phyloP scores from a whole-genome alignment of 1,139 yeast genomes.

The Saccharomyces hybrid region DNA sequence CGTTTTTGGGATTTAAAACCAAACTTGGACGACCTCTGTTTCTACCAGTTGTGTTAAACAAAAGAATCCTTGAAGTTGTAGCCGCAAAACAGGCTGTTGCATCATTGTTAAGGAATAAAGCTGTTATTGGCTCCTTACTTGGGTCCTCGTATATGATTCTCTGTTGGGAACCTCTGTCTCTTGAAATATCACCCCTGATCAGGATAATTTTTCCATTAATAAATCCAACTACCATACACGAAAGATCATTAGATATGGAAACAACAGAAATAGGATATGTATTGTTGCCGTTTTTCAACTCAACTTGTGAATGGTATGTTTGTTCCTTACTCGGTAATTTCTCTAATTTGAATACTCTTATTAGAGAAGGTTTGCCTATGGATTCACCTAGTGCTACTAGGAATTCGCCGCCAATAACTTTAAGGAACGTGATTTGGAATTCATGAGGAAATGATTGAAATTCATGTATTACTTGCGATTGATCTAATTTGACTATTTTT shows the following conservation, averaged over 20 bases:
- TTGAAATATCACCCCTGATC: constrained; percentile 76
- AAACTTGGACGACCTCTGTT: constrained; percentile 63
- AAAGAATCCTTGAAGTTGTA: constrained; percentile 55
- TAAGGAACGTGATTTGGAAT: constrained; percentile 53
- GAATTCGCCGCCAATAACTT: constrained; percentile 41
- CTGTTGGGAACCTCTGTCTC: constrained; percentile 89
- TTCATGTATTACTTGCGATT: constrained; percentile 40
- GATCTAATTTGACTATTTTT: constrained; percentile 46
- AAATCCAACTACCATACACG: constrained; percentile 74
- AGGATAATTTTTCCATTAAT: constrained; percentile 81
- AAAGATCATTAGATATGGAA: constrained; percentile 46
- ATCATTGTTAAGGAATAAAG: constrained; percentile 36
- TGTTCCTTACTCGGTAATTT: constrained; percentile 39
- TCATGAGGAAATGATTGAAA: constrained; percentile 62
- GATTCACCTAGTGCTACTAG: constrained; percentile 68
- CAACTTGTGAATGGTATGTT: constrained; percentile 38
- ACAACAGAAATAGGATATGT: constrained; percentile 69
- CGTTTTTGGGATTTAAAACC: constrained; percentile 53
- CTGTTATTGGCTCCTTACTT: constrained; percentile 73
- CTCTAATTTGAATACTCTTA: constrained; percentile 68
- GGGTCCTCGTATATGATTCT: constrained; percentile 57
- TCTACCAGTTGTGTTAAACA: constrained; percentile 73
- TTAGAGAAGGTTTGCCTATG: constrained; percentile 58
- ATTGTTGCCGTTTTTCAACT: constrained; percentile 47
- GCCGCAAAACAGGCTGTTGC: constrained; percentile 23